Percentiles rank a stretch among this genome's conserved stretches.
Conservation (phyloP, 177 flowering plant species). For the Telopea speciosissima region DNA sequence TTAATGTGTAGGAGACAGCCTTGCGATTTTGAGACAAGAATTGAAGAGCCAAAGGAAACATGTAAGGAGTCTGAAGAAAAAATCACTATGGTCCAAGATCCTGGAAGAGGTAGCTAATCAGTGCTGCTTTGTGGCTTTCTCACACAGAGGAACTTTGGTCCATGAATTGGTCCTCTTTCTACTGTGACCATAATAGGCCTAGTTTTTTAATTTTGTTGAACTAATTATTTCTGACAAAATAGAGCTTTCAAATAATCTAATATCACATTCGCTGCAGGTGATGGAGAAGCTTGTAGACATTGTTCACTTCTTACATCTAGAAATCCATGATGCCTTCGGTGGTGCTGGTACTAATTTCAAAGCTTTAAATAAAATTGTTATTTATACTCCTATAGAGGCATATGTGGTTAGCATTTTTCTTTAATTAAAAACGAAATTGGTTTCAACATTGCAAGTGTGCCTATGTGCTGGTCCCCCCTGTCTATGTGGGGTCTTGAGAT, state of each 20-base stretch:
- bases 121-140: background rate
- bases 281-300: conserved; percentile 89
- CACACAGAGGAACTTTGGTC: background rate
- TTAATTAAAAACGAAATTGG: too few relatives aligned
- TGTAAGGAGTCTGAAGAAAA: conserved; percentile 71
- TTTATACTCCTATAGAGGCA: background rate
- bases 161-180: background rate
- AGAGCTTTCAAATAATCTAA: background rate
- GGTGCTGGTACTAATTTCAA: conserved; percentile 40
- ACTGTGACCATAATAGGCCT: background rate
- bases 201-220: background rate
- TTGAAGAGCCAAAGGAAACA: conserved; percentile 79
- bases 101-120: conserved; percentile 69
- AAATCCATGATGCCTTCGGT: conserved; percentile 67
- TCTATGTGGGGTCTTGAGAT: too few relatives aligned
- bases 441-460: too few relatives aligned
- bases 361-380: background rate
- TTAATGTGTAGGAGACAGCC: conserved; percentile 58
- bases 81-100: conserved; percentile 80
- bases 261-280: conserved; percentile 35
- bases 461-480: too few relatives aligned
- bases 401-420: background rate
- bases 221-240: too few relatives aligned
- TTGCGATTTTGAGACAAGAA: conserved; percentile 64
- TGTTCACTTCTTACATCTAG: conserved; percentile 67